Percentiles rank a stretch among this genome's conserved stretches.
Evolutionary conservation across 1,139 yeast species (phyloP).

Genomic region (Petasospora rhodanensis): DNA sequence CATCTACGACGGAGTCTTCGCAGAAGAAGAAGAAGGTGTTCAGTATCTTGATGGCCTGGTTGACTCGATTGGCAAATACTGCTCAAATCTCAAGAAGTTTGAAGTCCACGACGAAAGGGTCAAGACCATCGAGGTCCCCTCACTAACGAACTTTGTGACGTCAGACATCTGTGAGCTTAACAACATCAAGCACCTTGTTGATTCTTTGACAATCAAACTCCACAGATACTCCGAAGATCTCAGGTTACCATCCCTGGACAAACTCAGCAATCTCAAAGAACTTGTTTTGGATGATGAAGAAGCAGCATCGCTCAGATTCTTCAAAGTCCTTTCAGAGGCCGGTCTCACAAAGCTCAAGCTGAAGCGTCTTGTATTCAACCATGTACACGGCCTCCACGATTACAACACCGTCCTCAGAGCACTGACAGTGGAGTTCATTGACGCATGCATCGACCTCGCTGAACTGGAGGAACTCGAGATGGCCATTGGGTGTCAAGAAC

Average conservation of each 20-base stretch:
- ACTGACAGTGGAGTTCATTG: slow-evolving; percentile 26
- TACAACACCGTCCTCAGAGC: slow-evolving; percentile 30
- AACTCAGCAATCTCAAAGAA: slow-evolving; percentile 7
- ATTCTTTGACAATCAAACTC: slow-evolving; percentile 8
- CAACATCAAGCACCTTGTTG: background rate
- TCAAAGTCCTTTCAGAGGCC: slow-evolving; percentile 27
- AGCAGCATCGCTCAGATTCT: slow-evolving; percentile 31
- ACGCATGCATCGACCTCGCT: slow-evolving; percentile 28
- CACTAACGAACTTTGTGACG: slow-evolving; percentile 7
- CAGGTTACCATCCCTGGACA: slow-evolving; percentile 6
- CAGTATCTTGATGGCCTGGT: slow-evolving; percentile 13
- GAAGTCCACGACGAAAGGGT: slow-evolving; percentile 8
- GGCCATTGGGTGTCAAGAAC: slow-evolving; percentile 41
- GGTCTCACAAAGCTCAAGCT: slow-evolving; percentile 22
- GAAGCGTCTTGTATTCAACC: slow-evolving; percentile 32
- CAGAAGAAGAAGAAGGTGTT: slow-evolving; percentile 12
- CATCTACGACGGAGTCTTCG: slow-evolving; percentile 11
- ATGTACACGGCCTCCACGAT: slow-evolving; percentile 38
- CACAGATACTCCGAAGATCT: slow-evolving; percentile 9
- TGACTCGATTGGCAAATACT: slow-evolving; percentile 1
- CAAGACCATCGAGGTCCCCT: background rate
- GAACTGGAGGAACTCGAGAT: slow-evolving; percentile 35
- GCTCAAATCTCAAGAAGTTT: slow-evolving; percentile 10
- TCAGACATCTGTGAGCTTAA: slow-evolving; percentile 6
- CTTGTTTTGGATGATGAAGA: slow-evolving; percentile 30